Evolutionary conservation across 345 rosid genomes (phyloP), one percentile per base, ranked within the genome.

Genomic region (Salix arbutifolia): DNA sequence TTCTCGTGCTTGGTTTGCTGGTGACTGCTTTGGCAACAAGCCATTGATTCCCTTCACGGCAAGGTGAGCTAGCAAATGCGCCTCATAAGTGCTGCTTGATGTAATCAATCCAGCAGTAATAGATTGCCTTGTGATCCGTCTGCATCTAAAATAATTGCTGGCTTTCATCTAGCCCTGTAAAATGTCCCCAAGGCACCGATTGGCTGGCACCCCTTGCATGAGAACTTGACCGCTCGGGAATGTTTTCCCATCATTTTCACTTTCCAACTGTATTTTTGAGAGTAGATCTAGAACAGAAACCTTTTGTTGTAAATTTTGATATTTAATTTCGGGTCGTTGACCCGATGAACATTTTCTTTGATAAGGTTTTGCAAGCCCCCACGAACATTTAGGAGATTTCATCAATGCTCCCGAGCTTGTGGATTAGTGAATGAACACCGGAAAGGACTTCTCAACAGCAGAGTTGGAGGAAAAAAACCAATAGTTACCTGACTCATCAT

Each of bases 1-100:
- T 96, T 80, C 85, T 96, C 71, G 93, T 93, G 72, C 94, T 96
- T 2, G 99, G 99, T 73, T 80, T 93, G 64, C 74, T 96, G 83
- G 98, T 96, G 74, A 96, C 98, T 46, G 98, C 99, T 60, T 81
- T 96, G 77, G 99, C 99, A 33, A 90, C 91, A 12, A 94, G 93
- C 82, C 96, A 91, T 78, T 96, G 75, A 77, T 65, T 73, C 21
- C 75, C 66, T 38, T 46, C 40, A 30, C 3, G 8, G 17, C 25
- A 19, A 38, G 35, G 5, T 21, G 21, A 69, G 26, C 6, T 13
- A 14, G n/a, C 30, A 21, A 69, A 26, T 26, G 26, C 25, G 16
- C 28, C 25, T 3, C 6, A 12, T 1, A 8, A 6, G 1, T n/a
- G 64, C 28, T 58, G 28, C 26, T n/a, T n/a, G 25, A 58, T 23